Evolutionary conservation across 2,329 filamentous ascomycete species (phyloP).

Genomic region (Verticillium dahliae): DNA sequence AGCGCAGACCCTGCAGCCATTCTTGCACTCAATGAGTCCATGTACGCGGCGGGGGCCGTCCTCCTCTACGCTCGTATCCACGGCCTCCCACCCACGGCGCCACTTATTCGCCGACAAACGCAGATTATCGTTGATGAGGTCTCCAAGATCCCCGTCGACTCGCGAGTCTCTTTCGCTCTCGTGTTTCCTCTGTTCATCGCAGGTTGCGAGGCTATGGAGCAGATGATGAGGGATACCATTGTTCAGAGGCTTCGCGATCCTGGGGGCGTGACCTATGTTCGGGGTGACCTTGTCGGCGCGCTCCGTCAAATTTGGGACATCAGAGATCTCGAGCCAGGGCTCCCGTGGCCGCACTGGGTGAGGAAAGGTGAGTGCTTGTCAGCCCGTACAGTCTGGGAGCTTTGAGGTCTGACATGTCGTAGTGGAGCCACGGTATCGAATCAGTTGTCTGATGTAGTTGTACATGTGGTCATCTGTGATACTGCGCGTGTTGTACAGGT

Average conservation of each 20-base stretch:
- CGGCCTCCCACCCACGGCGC: constrained; percentile 8
- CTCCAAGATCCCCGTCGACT: constrained; percentile 5
- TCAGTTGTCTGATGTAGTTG: constrained; percentile 8
- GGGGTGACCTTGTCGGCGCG: constrained; percentile 9
- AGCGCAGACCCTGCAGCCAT: constrained; percentile 6
- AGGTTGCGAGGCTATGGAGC: constrained; percentile 11
- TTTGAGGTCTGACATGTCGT: not conserved
- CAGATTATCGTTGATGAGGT: constrained; percentile 5
- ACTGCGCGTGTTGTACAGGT: too few species aligned
- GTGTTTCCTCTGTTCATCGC: constrained; percentile 11
- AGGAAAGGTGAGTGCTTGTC: constrained; percentile 5
- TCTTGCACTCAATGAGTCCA: constrained; percentile 9
- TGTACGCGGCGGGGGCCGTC: constrained; percentile 9
- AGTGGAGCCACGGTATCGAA: constrained; percentile 6
- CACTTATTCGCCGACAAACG: constrained; percentile 8
- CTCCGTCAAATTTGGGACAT: constrained; percentile 11
- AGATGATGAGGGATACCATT: constrained; percentile 5
- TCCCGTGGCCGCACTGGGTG: constrained; percentile 9
- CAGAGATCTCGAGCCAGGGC: constrained; percentile 8
- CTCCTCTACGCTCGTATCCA: constrained; percentile 8
- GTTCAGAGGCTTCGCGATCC: constrained; percentile 3
- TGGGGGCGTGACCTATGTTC: constrained; percentile 4
- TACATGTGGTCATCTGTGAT: not conserved
- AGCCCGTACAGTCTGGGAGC: not conserved
- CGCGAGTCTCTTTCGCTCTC: constrained; percentile 8